Base-by-base conservation (phyloP, 2,329 filamentous ascomycete species). In the Ophiostoma novo-ulmi region DNA sequence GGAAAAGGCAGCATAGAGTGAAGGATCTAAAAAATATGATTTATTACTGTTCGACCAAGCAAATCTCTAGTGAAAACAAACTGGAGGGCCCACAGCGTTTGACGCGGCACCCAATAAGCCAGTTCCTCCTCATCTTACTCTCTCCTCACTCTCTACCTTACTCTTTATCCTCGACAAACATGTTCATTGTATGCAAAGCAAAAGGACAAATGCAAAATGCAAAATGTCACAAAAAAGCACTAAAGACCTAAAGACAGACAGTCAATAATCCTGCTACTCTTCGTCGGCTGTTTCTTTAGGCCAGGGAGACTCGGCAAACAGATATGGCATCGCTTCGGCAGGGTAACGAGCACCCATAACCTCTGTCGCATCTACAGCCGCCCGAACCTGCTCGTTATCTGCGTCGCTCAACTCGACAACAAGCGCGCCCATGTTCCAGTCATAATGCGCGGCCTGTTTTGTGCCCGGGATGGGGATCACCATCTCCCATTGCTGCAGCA, bases 401-500 rank as follows among this genome's bases (percentile, higher is more conserved):
- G 41, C 72, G 13, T 58, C 67, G 2, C 67, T 73, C 68, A 75
- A 68, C 20, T 41, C 22, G 20, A 79, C 74, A 26, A 74, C 39
- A 6, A 78, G 68, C 0, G 77, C 74, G 13, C 69, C 77, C 73
- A 76, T 73, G 69, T 77, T 77, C 71, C 77, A 75, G 69, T 80
- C 78, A 65, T 78, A 74, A 69, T 78, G 77, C 66, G 76, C 74
- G 26, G 74, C 74, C 14, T 73, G 73, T 71, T 76, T 77, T 8
- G 78, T 79, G 55, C 78, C 78, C 2, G 79, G 80, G 48, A 83
- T 82, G 13, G 78, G 76, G n/a, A 80, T 73, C 26, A 80, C 78
- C 69, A 81, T 78, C 10, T 79, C 77, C 1, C 83, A 84, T 72
- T 85, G 82, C 35, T 78, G 77, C 55, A 82, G 76, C 39, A 87